Evolutionary conservation across 306 rosid species (phyloP).

Genomic region (Cucurbita maxima): DNA sequence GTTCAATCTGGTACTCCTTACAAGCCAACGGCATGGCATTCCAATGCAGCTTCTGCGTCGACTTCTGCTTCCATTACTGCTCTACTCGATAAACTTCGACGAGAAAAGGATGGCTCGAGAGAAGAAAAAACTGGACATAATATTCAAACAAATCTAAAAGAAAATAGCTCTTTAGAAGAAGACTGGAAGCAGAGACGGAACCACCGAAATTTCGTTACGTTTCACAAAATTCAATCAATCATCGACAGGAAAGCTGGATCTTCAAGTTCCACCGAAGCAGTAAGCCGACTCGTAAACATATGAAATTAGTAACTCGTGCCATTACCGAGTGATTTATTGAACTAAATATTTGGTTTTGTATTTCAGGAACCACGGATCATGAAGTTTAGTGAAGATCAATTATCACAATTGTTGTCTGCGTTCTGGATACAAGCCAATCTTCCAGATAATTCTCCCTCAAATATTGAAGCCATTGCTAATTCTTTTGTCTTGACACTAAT

Average conservation of each 20-base stretch:
- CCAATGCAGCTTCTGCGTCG: constrained; percentile 53
- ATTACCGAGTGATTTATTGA: background rate
- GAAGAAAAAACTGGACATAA: constrained; percentile 25
- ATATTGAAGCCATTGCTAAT: constrained; percentile 70
- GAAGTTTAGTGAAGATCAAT: constrained; percentile 86
- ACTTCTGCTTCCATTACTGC: constrained; percentile 80
- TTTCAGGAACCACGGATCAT: constrained; percentile 61
- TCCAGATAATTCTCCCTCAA: constrained; percentile 79
- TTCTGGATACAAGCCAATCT: constrained; percentile 84
- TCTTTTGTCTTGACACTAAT: constrained; percentile 54
- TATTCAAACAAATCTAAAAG: constrained; percentile 33
- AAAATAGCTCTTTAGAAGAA: constrained; percentile 33
- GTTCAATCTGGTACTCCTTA: constrained; percentile 36
- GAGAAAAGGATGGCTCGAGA: constrained; percentile 42
- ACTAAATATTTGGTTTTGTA: constrained; percentile 9
- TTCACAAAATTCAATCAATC: constrained; percentile 48
- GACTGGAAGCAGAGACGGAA: constrained; percentile 51
- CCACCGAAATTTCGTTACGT: constrained; percentile 50
- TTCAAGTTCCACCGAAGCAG: constrained; percentile 36
- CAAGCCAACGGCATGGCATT: constrained; percentile 45
- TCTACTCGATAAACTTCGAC: constrained; percentile 82
- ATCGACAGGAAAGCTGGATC: constrained; percentile 54
- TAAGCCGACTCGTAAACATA: constrained; percentile 20
- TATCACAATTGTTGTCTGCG: constrained; percentile 69
- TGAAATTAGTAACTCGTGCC: background rate